Evolutionary conservation across 257 asterid species (phyloP).

Genomic region (Penstemon barbatus): DNA sequence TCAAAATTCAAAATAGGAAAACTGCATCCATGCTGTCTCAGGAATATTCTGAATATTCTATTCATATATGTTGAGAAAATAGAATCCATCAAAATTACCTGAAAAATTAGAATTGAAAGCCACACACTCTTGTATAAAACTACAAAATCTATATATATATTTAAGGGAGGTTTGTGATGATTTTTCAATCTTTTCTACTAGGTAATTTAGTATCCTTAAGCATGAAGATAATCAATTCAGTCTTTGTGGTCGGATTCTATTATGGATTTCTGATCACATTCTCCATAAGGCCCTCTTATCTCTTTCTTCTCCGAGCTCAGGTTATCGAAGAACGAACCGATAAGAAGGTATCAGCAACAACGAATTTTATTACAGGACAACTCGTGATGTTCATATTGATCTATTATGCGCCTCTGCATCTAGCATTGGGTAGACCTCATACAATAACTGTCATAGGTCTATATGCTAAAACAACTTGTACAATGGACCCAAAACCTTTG

Average conservation of each 20-base stretch:
- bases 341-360: background rate
- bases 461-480: too few species aligned
- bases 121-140: too few species aligned
- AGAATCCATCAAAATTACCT: too few species aligned
- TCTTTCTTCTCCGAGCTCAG: background rate
- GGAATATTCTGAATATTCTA: too few species aligned
- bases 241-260: background rate
- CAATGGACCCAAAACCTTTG: too few species aligned
- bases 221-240: background rate
- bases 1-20: too few species aligned
- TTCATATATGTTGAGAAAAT: too few species aligned
- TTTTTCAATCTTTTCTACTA: background rate
- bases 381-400: constrained; percentile 5
- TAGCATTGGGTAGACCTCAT: background rate
- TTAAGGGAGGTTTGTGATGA: too few species aligned
- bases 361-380: background rate
- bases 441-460: too few species aligned
- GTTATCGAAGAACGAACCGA: background rate
- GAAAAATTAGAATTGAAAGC: too few species aligned
- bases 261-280: background rate
- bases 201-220: constrained; percentile 2
- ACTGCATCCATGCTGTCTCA: too few species aligned
- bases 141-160: too few species aligned
- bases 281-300: background rate
- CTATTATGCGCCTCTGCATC: constrained; percentile 5